Base-by-base conservation (phyloP, 345 rosid species). In the Rhodamnia argentea region DNA sequence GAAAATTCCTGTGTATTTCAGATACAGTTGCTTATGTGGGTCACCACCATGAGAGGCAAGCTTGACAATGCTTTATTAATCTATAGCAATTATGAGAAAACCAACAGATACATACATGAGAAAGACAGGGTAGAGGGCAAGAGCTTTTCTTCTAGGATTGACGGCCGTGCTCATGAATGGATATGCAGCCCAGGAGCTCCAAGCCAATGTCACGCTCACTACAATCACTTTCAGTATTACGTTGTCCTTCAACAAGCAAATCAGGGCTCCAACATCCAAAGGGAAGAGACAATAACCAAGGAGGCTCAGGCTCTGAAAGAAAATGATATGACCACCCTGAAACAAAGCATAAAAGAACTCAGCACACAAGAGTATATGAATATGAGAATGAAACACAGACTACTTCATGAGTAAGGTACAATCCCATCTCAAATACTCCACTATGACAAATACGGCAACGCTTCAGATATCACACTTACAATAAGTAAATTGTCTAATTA, bases 81-180 rank as follows among this genome's bases (percentile, higher is more conserved):
- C 92, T 86, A 96, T 94, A 86, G 99, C 98, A 82, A 97, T 97
- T 90, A 94, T 97, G 85, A 97, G 96, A 91, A 96, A 97, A 76
- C 99, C 98, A 57, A 96, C 99, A 2, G 98, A 97, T 84, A 97
- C 98, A 42, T 97, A 94, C 99, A 97, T 97, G 89, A 96, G 99
- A 89, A 97, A 95, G 86, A 96, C 98, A 0, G 99, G 99, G 88
- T 94, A 96, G 75, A 96, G 98, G 7, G 98, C 96, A 0, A 96
- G 98, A 83, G 97, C 98, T 87, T 96, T 96, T 57, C 98, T 90
- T 87, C 95, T 91, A 5, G 98, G 96, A 89, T 94, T 96, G 85
- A 96, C 98, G 0, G 99, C 99, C 2, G 98, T 91, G 83, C 99
- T 95, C 97, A 96, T 96, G 94, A 96, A 96, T 42, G 99, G 99